Conservation (phyloP, 2,329 filamentous ascomycete species). For the Diaporthe sp. region DNA sequence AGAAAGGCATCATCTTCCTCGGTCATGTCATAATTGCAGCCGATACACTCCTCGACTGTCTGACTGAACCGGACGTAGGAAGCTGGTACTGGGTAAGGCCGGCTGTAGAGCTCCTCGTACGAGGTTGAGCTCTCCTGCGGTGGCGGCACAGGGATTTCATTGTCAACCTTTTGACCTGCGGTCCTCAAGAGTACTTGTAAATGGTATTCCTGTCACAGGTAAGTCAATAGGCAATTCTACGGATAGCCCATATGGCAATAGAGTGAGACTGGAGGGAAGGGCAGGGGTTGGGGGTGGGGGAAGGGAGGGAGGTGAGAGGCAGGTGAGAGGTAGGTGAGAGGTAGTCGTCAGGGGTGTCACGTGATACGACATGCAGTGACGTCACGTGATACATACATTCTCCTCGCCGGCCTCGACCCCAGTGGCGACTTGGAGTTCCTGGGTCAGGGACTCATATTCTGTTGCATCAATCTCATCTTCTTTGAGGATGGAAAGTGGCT, state of each 20-base stretch:
- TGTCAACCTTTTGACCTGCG: constrained; percentile 64
- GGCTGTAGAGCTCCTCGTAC: constrained; percentile 91
- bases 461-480: constrained; percentile 90
- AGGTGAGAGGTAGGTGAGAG: too few species aligned
- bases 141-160: constrained; percentile 74
- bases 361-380: constrained; percentile 32
- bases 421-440: constrained; percentile 88
- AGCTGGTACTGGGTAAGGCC: constrained; percentile 82
- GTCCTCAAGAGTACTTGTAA: constrained; percentile 81
- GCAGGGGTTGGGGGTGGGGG: neutral
- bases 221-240: constrained; percentile 41
- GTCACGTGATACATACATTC: constrained; percentile 77
- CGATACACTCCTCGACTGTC: constrained; percentile 95
- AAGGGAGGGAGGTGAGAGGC: too few species aligned
- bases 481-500: constrained; percentile 85
- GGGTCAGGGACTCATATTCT: constrained; percentile 87
- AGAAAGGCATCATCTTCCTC: constrained; percentile 90
- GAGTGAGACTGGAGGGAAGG: neutral
- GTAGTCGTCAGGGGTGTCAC: constrained; percentile 29
- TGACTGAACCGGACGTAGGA: constrained; percentile 98
- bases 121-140: constrained; percentile 70
- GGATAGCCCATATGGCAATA: neutral
- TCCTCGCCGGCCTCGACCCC: constrained; percentile 98
- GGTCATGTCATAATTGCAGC: constrained; percentile 90
- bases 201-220: constrained; percentile 83